A percentile compares a stretch with the other conserved stretches of the same genome.
phyloP scores from a whole-genome alignment of 1,284 basidiomycete species.

The Quambalaria eucalypti region DNA sequence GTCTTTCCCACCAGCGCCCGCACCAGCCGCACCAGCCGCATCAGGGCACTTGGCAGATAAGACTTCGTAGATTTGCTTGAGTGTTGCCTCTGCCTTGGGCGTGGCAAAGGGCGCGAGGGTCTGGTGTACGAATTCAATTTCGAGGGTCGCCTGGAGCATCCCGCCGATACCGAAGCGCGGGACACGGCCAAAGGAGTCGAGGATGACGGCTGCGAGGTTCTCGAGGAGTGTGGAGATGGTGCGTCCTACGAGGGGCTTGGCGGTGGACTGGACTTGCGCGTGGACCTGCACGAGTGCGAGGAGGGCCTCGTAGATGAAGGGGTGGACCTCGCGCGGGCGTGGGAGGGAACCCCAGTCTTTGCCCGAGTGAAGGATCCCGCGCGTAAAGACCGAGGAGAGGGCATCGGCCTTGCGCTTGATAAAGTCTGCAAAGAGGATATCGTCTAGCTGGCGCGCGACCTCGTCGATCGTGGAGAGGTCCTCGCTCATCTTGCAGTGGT shows the following conservation, averaged over 20 bases:
- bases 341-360: slow-evolving; percentile 88
- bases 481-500: slow-evolving; percentile 65
- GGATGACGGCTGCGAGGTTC: slow-evolving; percentile 68
- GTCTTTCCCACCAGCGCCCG: slow-evolving; percentile 48
- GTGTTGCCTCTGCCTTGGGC: slow-evolving; percentile 64
- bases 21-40: neutral
- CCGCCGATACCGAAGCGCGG: slow-evolving; percentile 91
- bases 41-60: slow-evolving; percentile 74
- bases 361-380: slow-evolving; percentile 66
- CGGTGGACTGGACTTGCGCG: slow-evolving; percentile 72
- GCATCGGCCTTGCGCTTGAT: slow-evolving; percentile 64
- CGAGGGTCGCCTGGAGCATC: slow-evolving; percentile 92
- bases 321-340: slow-evolving; percentile 71
- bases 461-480: slow-evolving; percentile 67
- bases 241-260: slow-evolving; percentile 67
- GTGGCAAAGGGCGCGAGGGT: slow-evolving; percentile 81
- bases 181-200: slow-evolving; percentile 75
- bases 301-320: slow-evolving; percentile 84
- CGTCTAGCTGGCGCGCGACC: slow-evolving; percentile 73
- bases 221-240: slow-evolving; percentile 75
- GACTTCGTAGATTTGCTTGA: slow-evolving; percentile 84
- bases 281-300: slow-evolving; percentile 84
- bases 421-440: slow-evolving; percentile 76
- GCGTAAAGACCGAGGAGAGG: slow-evolving; percentile 63
- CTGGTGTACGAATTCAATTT: slow-evolving; percentile 98